Evolutionary conservation across 371 early-diverging fungal genomes (phyloP), one percentile per base, ranked within the genome.

Genomic region (Rhizopus delemar): DNA sequence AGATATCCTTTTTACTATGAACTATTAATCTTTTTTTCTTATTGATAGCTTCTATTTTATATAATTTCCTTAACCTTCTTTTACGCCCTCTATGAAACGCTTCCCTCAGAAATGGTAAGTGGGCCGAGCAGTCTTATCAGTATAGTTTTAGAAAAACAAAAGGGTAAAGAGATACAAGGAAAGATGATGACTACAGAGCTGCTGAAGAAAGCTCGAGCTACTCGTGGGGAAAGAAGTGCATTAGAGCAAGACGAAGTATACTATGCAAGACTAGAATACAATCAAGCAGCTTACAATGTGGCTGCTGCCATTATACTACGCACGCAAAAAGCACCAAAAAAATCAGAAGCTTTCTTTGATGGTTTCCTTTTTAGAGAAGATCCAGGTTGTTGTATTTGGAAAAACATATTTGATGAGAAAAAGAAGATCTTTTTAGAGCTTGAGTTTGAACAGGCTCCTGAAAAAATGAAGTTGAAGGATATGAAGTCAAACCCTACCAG

Each of bases 261-360:
- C 5, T 16, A 46, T 22, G 46, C 57, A 3, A 48, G 63, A 12
- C 54, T 76, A 4, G 49, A 51, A 7, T 87, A 65, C 50, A 84
- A 86, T 52, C 86, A 83, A 36, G 73, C 83, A 9, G 87, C 88
- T 0, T 88, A 83, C 59, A 87, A 84, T 62, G 81, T 86, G 0
- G 56, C 81, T 5, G 73, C 82, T 0, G 77, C 88, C 5, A 83
- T 77, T 4, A 72, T 87, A 4, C 36, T 86, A 15, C 75, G 81
- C 32, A 85, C 87, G 0, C 85, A 82, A 54, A 69, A 63, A 61
- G 51, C 15, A 48, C 48, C 48, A 48, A 48, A 48, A 28, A 48
- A 48, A 28, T 48, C 48, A 8, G 60, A 74, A 57, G 72, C 66
- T 5, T 77, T 81, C 49, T 85, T 65, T 65, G 66, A 65, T 3